Conservation (phyloP, 257 asterid genomes). For the Paraleonurus japonicus region DNA sequence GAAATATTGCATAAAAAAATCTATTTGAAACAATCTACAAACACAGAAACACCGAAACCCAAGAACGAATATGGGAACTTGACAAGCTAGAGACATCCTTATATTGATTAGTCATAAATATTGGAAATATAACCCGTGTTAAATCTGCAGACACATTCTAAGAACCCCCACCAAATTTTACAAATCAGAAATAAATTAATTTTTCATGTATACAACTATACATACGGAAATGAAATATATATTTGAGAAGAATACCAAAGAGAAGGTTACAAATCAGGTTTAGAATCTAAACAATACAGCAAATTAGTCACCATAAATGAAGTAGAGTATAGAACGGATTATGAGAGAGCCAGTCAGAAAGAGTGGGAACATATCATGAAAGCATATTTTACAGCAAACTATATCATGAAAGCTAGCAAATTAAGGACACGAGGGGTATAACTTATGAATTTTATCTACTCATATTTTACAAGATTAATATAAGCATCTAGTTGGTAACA, state of each 20-base stretch:
- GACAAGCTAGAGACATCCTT: no score
- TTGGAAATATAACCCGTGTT: no score
- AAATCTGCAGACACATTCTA: no score
- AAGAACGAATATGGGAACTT: not conserved
- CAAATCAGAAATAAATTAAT: no score
- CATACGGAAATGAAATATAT: no score
- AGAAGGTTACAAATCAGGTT: no score
- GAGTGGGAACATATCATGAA: not conserved
- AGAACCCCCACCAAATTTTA: no score
- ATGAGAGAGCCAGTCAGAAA: not conserved
- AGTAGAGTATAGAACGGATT: not conserved
- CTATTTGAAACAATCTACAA: not conserved
- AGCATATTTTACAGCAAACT: not conserved
- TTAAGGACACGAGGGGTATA: not conserved
- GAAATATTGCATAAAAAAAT: conserved; percentile 13
- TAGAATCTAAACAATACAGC: not conserved
- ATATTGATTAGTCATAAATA: no score
- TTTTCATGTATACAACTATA: no score
- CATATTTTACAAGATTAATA: not conserved
- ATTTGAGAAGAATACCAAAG: no score
- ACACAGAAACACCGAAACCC: conserved; percentile 1
- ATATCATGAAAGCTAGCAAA: not conserved
- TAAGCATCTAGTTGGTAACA: not conserved
- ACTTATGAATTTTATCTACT: not conserved
- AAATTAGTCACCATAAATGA: not conserved